These are phyloP conservation scores for Inga oerstediana DNA, from an alignment of 306 rosid species.

Conservation along the genomic window DNA sequence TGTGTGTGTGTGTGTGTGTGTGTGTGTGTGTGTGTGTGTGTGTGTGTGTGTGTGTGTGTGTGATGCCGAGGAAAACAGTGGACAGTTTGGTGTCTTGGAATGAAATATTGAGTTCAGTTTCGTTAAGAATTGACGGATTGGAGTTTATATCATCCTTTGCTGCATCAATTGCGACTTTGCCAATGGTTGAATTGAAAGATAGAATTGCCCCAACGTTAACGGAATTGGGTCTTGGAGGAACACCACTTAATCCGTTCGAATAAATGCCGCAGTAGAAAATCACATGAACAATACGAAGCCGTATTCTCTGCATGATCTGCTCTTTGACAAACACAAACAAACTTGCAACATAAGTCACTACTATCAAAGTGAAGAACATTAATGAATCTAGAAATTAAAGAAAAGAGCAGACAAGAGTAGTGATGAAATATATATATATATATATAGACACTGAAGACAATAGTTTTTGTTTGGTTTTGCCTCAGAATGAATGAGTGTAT, in stretches of 20 bases:
- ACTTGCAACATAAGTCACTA: neutral
- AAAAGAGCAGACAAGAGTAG: neutral
- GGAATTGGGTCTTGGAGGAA: constrained; percentile 26
- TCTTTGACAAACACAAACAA: constrained; percentile 15
- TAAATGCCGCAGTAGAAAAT: constrained; percentile 12
- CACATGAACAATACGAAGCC: constrained; percentile 39
- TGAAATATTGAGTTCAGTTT: constrained; percentile 46
- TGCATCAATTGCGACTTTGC: constrained; percentile 48
- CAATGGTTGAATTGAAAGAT: constrained; percentile 50
- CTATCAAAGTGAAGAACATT: neutral
- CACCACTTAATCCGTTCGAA: constrained; percentile 19
- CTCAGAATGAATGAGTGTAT: neutral
- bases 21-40: no score
- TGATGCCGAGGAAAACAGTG: constrained; percentile 60
- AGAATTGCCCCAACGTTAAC: constrained; percentile 58
- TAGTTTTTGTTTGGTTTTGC: neutral
- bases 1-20: no score
- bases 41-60: no score
- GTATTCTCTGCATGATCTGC: constrained; percentile 42
- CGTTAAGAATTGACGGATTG: constrained; percentile 36
- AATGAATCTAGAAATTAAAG: no score
- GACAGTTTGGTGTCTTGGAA: constrained; percentile 44
- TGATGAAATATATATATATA: neutral
- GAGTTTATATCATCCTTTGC: constrained; percentile 65
- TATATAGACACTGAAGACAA: neutral